Base-by-base conservation (phyloP, 202 grass and related monocot species). In the Carex arenaria region DNA sequence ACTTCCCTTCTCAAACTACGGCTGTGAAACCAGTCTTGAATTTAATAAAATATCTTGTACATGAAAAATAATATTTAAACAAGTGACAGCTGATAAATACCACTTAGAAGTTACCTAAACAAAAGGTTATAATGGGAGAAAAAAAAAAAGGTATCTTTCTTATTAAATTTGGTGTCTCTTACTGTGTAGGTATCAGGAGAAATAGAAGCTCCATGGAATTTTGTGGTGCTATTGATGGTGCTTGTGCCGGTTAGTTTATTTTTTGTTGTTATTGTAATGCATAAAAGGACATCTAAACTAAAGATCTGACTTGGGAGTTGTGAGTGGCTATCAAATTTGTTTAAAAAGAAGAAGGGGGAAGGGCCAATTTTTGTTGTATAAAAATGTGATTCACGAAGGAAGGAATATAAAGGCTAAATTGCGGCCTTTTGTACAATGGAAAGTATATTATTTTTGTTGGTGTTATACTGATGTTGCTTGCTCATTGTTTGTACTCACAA, bases 221-320 rank as follows among this genome's bases (percentile, higher is more conserved):
- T 90, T 62, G 18, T 73, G 26, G 2, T 71, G 4, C 57, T 84
- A 34, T 43, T 93, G 55, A 77, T 71, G 23, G 68, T 89, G 47
- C 10, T 83, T 0, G 32, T 59, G 4, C 28, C 84, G 26, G 49
- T 85, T 79, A 20, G 78, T 85, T 79, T 90, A 67, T 26, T 90
- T 79, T 49, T 55, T 54, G 80, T 93, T 82, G 42, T 81, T 90
- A 83, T 81, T 90, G 85, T 91, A 94, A 85, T 74, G 9, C 80
- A 80, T 68, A 91, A 73, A 85, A 94, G 87, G 89, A 98, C 89
- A 51, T 90, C 78, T 43, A 98, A 95, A 89, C 88, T 98, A 67
- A 95, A 98, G 93, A 80, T 93, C 77, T 91, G 38, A 40, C 4
- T 38, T 38, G 36, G 5, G 84, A 93, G 19, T 10, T n/a, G n/a